Base-by-base conservation (phyloP, 768 basidiomycete species). In the Solioccasus polychromus region DNA sequence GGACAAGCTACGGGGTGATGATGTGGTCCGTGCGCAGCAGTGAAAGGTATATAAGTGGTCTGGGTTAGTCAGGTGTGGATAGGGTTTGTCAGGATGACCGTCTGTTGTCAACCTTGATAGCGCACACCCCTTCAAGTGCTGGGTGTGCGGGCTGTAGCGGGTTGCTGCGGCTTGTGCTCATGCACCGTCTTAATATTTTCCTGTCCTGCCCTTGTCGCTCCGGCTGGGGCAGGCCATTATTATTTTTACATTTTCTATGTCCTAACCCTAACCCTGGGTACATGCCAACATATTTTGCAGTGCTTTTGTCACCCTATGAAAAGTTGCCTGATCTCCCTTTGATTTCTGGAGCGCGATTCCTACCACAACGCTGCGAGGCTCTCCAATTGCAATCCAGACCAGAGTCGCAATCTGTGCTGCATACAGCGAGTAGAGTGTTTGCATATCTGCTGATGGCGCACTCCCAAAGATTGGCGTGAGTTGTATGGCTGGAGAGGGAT, bases 331-430 rank as follows among this genome's bases (percentile, higher is more conserved):
- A 50, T 82, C 78, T 19, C 45, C 63, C 12, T 61, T 60, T 3
- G 65, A 56, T 38, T 67, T 78, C 32, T 64, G 68, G 51, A 94
- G 61, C 3, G 90, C 85, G 36, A 93, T 72, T 0, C 88, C 90
- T 28, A 95, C 78, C 0, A 94, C 70, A 7, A 94, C 78, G 30
- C 76, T 78, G 47, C 77, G 72, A 42, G 82, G 71, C 20, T 72
- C 64, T 15, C 74, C 73, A 31, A 75, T 46, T 43, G 77, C 57
- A 1, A 73, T 71, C 88, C 92, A 96, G 6, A 93, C 63, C 23
- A 94, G 72, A 0, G 91, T 91, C 1, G 92, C 88, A 35, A 92
- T 83, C 57, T 96, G 93, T n/a, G 83, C 72, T 0, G 82, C 83
- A 64, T 94, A 95, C 0, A 95, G 71, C 28, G 83, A 82, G 59